Evolutionary conservation across 805 yeast species (phyloP), one percentile per base, ranked within the genome.

Genomic region (Grigorovia jiainica): DNA sequence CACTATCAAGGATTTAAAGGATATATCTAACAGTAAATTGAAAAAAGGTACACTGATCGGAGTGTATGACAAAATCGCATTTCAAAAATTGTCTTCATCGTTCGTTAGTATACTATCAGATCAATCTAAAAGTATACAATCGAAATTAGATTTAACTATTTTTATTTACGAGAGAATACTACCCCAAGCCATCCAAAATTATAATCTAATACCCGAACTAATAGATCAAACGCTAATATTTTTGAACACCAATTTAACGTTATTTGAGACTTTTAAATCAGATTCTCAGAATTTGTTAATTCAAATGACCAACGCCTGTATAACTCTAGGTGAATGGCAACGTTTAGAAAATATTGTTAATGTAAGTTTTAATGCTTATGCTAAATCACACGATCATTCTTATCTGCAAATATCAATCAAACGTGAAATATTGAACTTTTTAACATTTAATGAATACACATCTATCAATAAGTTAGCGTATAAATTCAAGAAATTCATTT

Each of bases 341-440:
- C 50, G 65, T 40, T 29, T 57, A n/a, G 41, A 47, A 1, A 59
- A 59, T 43, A 36, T 58, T 5, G 47, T 54, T 8, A 55, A 52
- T 30, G 52, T 61, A 8, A 24, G 48, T n/a, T 62, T 51, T 39
- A 62, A 62, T 39, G 39, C 47, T 7, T 59, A 46, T 18, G 46
- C 57, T 4, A 41, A 47, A 7, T 40, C 38, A 2, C 49, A 49
- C 30, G 44, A 52, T 16, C 35, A 34, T 9, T 29, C 24, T 0
- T 52, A 48, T 24, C 35, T 58, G 10, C 19, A 39, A 2, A 16
- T 41, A 2, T 51, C 58, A 6, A 32, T 50, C 4, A 37, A 40
- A 20, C 23, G 47, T 3, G 52, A 52, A 29, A 20, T 50, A 2
- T 21, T 18, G 36, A 39, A 42, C 21, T 44, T 46, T 39, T 16